Evolutionary conservation across 2,329 filamentous ascomycete species (phyloP).

Genomic region (Chaetomiaceae sp.): DNA sequence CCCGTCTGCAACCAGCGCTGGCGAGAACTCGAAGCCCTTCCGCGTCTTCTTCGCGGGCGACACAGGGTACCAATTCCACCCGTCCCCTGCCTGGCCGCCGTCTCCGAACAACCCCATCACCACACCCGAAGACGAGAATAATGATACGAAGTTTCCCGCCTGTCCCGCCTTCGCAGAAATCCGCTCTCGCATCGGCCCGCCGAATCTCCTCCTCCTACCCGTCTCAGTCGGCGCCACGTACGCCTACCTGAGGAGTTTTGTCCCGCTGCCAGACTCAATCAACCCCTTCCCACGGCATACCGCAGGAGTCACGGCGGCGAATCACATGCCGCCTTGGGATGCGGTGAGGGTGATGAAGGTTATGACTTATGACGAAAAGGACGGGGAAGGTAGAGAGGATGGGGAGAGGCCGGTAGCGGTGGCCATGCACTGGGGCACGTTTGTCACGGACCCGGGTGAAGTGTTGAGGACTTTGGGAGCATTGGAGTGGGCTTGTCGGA

Average conservation of each 20-base stretch:
- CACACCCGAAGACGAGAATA: background rate
- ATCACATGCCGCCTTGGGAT: constrained; percentile 31
- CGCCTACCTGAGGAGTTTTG: constrained; percentile 27
- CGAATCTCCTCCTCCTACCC: constrained; percentile 25
- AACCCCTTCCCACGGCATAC: constrained; percentile 26
- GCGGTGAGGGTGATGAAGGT: constrained; percentile 26
- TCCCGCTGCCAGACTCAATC: constrained; percentile 24
- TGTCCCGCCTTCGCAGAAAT: constrained; percentile 28
- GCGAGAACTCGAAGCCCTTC: constrained; percentile 33
- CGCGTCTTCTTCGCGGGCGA: constrained; percentile 65
- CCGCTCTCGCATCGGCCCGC: constrained; percentile 21
- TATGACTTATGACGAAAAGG: background rate
- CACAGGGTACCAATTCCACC: constrained; percentile 55
- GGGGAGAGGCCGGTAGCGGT: constrained; percentile 17
- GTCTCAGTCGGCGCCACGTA: constrained; percentile 27
- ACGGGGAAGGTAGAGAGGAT: background rate
- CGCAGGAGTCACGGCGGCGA: constrained; percentile 23
- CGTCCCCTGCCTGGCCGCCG: constrained; percentile 24
- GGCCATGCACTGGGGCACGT: constrained; percentile 30
- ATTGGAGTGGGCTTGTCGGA: constrained; percentile 27
- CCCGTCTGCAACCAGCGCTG: background rate
- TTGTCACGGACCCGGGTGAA: constrained; percentile 27
- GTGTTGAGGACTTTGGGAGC: constrained; percentile 26
- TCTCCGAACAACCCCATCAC: constrained; percentile 10
- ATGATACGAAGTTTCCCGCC: constrained; percentile 16